Percentiles rank a stretch among this genome's conserved stretches.
These are phyloP conservation scores for Silene conica DNA, from an alignment of 148 eudicot genomes.

Conservation along the genomic window DNA sequence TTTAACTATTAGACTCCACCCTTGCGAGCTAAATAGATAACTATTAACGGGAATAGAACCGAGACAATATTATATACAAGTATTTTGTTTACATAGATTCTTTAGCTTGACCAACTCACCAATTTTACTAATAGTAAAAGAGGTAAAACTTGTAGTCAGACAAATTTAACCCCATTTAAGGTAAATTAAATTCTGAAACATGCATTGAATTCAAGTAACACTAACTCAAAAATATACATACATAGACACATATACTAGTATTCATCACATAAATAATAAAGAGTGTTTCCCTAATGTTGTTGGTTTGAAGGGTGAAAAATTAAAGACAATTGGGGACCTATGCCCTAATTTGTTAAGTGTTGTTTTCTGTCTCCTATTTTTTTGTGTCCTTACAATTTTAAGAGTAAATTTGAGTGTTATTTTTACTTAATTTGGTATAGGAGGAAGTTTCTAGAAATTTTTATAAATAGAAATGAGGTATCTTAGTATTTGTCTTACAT, in stretches of 20 bases:
- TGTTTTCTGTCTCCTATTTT: conserved; percentile 19
- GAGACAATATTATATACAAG: too few relatives aligned
- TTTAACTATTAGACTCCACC: too few relatives aligned
- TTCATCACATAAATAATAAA: conserved; percentile 21
- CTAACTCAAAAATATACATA: conserved; percentile 22
- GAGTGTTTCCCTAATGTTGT: neutral
- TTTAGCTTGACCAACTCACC: neutral
- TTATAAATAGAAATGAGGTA: conserved; percentile 23
- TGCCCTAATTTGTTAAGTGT: conserved; percentile 19
- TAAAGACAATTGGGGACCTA: conserved; percentile 18
- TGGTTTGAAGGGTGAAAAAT: neutral
- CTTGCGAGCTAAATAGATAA: too few relatives aligned
- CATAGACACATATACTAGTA: neutral
- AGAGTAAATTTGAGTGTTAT: conserved; percentile 14
- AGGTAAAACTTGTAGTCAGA: conserved; percentile 3
- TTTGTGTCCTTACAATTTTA: conserved; percentile 15
- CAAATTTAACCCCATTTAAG: conserved; percentile 1
- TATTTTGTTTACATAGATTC: too few relatives aligned
- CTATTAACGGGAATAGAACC: too few relatives aligned
- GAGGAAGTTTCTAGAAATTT: conserved; percentile 29
- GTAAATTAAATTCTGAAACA: conserved; percentile 7
- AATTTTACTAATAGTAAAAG: neutral
- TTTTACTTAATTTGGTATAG: conserved; percentile 16
- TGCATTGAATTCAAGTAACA: conserved; percentile 38
- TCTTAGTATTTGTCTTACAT: conserved; percentile 39